Evolutionary conservation across 2,329 filamentous ascomycete genomes (phyloP).

Genomic region (Colletotrichum sp.): DNA sequence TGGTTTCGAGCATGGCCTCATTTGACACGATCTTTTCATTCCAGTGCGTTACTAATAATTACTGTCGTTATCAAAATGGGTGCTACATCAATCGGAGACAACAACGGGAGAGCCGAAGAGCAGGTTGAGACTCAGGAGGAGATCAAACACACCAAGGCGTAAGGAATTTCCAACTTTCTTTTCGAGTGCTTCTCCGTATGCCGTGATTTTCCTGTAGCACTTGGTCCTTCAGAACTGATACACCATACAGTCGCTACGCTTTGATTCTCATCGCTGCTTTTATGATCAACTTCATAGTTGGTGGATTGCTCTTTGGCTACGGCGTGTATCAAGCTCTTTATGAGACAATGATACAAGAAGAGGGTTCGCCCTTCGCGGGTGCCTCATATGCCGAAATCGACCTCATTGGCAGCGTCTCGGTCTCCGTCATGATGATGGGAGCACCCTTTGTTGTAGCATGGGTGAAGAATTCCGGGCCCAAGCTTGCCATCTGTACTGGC

Average conservation of each 20-base stretch:
- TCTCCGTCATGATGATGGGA: neutral
- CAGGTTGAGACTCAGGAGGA: neutral
- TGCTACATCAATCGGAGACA: neutral
- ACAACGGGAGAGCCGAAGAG: rapidly evolving
- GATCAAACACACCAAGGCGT: neutral
- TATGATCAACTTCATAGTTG: neutral
- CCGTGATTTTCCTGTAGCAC: no score
- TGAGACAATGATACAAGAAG: neutral
- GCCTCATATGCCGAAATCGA: neutral
- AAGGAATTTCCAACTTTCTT: neutral
- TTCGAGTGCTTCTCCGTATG: no score
- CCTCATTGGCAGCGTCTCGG: neutral
- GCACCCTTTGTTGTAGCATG: neutral
- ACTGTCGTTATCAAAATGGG: neutral
- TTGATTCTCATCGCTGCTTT: neutral
- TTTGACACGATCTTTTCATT: neutral
- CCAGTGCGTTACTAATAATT: neutral
- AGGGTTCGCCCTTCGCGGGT: rapidly evolving
- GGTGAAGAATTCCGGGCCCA: neutral
- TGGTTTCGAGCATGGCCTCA: neutral
- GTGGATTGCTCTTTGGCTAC: neutral
- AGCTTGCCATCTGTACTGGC: neutral
- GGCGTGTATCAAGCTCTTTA: neutral
- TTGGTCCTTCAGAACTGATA: rapidly evolving
- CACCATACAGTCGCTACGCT: neutral